Percentiles rank a stretch among this genome's conserved stretches.
phyloP scores from a whole-genome alignment of 2,329 filamentous ascomycete genomes.

The Epichloe amarillans region DNA sequence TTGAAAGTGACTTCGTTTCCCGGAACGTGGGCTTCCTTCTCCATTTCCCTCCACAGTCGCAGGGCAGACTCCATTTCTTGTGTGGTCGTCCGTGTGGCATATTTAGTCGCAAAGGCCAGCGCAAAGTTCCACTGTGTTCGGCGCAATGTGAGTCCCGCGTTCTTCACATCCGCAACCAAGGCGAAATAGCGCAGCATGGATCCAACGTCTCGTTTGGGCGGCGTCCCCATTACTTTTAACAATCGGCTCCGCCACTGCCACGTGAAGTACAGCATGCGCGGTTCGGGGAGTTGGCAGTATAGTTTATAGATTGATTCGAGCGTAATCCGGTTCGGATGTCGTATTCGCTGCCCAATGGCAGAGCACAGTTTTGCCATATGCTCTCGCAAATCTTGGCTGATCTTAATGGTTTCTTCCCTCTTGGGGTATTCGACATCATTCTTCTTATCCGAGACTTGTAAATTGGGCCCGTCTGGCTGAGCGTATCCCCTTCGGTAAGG shows the following conservation, averaged over 20 bases:
- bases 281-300: conserved; percentile 38
- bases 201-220: conserved; percentile 39
- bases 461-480: conserved; percentile 31
- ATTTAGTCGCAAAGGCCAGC: conserved; percentile 64
- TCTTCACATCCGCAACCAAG: conserved; percentile 71
- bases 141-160: conserved; percentile 54
- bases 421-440: conserved; percentile 35
- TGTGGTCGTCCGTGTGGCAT: conserved; percentile 46
- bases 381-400: conserved; percentile 21
- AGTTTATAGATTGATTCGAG: conserved; percentile 33
- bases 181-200: conserved; percentile 74
- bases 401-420: conserved; percentile 23
- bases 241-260: conserved; percentile 45
- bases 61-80: conserved; percentile 50
- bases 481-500: conserved; percentile 43
- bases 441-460: conserved; percentile 36
- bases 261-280: conserved; percentile 36
- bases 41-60: conserved; percentile 81
- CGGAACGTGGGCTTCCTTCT: conserved; percentile 49
- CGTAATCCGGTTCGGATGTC: conserved; percentile 25
- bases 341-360: conserved; percentile 27
- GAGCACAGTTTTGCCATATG: conserved; percentile 26
- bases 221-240: conserved; percentile 54
- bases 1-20: conserved; percentile 80
- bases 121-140: conserved; percentile 71